Evolutionary conservation across 2,329 filamentous ascomycete genomes (phyloP).

Genomic region (Colletotrichum limetticola): DNA sequence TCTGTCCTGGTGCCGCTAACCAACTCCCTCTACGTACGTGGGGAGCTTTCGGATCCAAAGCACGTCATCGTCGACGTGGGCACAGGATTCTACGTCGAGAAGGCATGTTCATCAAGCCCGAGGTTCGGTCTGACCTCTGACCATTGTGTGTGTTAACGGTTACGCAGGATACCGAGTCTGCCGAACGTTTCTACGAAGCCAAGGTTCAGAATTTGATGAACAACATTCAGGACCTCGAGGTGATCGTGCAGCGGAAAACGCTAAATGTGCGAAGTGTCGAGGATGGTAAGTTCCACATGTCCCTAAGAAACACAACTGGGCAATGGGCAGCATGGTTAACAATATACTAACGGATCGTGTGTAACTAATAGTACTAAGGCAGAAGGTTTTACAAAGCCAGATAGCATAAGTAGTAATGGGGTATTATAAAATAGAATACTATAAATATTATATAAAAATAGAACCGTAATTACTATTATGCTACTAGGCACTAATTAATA

Average conservation of each 20-base stretch:
- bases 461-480: no score
- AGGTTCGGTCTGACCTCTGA: neutral
- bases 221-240: slow-evolving; percentile 67
- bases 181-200: slow-evolving; percentile 65
- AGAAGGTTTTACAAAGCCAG: neutral
- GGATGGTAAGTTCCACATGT: slow-evolving; percentile 69
- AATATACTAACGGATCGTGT: neutral
- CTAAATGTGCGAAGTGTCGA: slow-evolving; percentile 88
- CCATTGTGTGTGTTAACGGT: neutral
- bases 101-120: slow-evolving; percentile 61
- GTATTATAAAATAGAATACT: neutral
- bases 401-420: neutral
- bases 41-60: slow-evolving; percentile 77
- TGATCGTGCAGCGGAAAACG: slow-evolving; percentile 76
- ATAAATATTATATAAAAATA: neutral
- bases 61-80: slow-evolving; percentile 92
- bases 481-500: no score
- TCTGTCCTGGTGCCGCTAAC: slow-evolving; percentile 91
- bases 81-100: slow-evolving; percentile 95
- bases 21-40: slow-evolving; percentile 93
- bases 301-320: neutral
- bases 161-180: slow-evolving; percentile 53
- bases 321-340: neutral
- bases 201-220: slow-evolving; percentile 64
- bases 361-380: neutral